These are phyloP conservation scores for Diaporthe destruens DNA, from an alignment of 2,329 filamentous ascomycete genomes.

Conservation along the genomic window DNA sequence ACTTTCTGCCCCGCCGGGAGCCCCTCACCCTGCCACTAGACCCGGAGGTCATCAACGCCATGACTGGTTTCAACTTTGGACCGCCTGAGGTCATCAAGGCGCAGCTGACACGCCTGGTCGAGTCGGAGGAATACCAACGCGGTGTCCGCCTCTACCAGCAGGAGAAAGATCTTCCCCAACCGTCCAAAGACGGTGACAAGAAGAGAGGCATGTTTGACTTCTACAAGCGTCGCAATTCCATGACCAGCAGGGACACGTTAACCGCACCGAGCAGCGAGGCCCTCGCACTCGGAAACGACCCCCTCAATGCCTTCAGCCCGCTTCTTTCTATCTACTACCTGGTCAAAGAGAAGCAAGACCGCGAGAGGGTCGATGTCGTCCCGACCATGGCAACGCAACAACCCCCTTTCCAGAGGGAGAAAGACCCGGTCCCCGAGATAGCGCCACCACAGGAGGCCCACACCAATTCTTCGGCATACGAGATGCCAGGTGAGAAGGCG, in stretches of 20 bases:
- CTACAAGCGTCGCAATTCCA: constrained; percentile 93
- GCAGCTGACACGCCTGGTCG: constrained; percentile 86
- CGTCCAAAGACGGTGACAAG: constrained; percentile 78
- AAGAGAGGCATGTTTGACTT: constrained; percentile 91
- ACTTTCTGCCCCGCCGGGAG: constrained; percentile 85
- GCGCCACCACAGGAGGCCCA: constrained; percentile 86
- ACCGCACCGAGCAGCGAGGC: constrained; percentile 87
- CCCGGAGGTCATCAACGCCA: constrained; percentile 84
- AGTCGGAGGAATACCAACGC: constrained; percentile 93
- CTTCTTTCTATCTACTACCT: constrained; percentile 95
- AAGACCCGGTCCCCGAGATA: constrained; percentile 76
- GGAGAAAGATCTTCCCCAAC: constrained; percentile 72
- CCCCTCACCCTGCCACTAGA: constrained; percentile 89
- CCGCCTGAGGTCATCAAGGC: constrained; percentile 83
- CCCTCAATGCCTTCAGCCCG: constrained; percentile 92
- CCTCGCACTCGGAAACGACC: constrained; percentile 84
- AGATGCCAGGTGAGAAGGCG: constrained; percentile 89
- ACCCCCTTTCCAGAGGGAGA: constrained; percentile 52
- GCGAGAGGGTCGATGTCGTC: constrained; percentile 69
- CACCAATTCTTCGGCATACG: constrained; percentile 86
- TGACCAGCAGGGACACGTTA: constrained; percentile 88
- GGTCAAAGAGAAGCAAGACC: constrained; percentile 92
- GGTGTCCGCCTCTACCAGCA: constrained; percentile 79
- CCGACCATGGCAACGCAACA: constrained; percentile 52
- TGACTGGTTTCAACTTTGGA: constrained; percentile 99